Conservation (phyloP, 2,329 filamentous ascomycete species). For the Aureobasidium namibiae region DNA sequence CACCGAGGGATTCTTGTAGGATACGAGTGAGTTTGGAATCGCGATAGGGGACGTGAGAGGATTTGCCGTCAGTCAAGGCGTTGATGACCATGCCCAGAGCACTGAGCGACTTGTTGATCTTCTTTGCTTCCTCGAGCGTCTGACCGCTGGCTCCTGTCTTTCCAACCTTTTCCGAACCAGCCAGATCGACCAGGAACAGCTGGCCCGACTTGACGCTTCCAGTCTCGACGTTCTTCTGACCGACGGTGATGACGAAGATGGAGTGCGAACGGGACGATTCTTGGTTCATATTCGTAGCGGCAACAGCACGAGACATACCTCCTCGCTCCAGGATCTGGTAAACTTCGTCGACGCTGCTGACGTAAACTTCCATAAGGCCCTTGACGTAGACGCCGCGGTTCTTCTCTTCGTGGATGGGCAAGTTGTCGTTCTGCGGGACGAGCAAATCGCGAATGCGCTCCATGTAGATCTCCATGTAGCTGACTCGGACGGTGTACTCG, state of each 20-base stretch:
- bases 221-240: conserved; percentile 95
- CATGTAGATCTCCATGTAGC: conserved; percentile 99
- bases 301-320: conserved; percentile 80
- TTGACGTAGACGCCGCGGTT: conserved; percentile 94
- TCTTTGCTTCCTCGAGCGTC: conserved; percentile 96
- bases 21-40: conserved; percentile 98
- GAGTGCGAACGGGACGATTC: conserved; percentile 97
- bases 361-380: conserved; percentile 87
- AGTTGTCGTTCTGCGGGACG: conserved; percentile 86
- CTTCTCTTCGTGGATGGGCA: conserved; percentile 97
- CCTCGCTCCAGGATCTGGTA: conserved; percentile 95
- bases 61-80: conserved; percentile 92
- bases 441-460: conserved; percentile 92
- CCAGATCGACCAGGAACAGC: conserved; percentile 94
- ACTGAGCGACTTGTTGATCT: conserved; percentile 99
- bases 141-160: conserved; percentile 97
- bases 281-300: conserved; percentile 98
- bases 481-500: conserved; percentile 97
- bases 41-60: conserved; percentile 88
- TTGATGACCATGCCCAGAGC: conserved; percentile 99
- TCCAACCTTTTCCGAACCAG: conserved; percentile 95
- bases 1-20: conserved; percentile 90
- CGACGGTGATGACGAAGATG: conserved; percentile 94
- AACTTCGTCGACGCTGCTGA: conserved; percentile 89
- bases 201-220: conserved; percentile 94